Percentiles rank a stretch among this genome's conserved stretches.
Conservation (phyloP, 345 rosid genomes). For the Turnera subulata region DNA sequence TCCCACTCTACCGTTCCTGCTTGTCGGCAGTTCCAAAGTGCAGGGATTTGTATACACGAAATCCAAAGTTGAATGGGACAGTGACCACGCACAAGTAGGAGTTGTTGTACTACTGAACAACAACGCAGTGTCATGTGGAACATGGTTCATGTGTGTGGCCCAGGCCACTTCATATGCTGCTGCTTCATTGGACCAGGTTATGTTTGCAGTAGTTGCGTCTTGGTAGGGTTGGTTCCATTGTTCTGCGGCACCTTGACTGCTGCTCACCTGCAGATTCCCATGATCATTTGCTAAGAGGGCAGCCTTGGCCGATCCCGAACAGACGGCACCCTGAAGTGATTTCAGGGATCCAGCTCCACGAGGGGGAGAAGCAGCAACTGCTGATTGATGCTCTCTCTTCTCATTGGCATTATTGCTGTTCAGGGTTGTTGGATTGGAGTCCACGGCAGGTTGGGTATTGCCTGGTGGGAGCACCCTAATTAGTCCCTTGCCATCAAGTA, state of each 20-base stretch:
- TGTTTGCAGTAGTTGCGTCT: conserved; percentile 7
- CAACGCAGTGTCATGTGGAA: conserved; percentile 7
- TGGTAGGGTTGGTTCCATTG: conserved; percentile 23
- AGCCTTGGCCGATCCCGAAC: conserved; percentile 2
- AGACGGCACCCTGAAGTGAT: not conserved
- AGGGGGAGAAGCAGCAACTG: conserved; percentile 1
- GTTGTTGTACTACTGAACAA: not conserved
- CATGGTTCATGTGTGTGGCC: conserved; percentile 29
- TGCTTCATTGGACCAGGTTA: conserved; percentile 28
- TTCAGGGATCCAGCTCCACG: too few species aligned
- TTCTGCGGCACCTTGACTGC: too few species aligned
- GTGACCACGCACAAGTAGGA: not conserved
- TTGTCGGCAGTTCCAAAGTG: conserved; percentile 5
- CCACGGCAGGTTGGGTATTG: not conserved
- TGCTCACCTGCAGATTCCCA: too few species aligned
- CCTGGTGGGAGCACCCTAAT: conserved; percentile 3
- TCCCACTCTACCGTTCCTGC: not conserved
- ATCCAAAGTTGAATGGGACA: too few species aligned
- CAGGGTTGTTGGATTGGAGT: not conserved
- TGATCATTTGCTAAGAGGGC: conserved; percentile 10
- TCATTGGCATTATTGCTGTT: not conserved
- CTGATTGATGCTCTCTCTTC: conserved; percentile 1
- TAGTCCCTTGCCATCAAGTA: conserved; percentile 38
- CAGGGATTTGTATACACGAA: conserved; percentile 8
- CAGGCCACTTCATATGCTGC: conserved; percentile 21